These are phyloP conservation scores for Chalciporus pseudorubinellus DNA, from an alignment of 768 basidiomycete genomes.

Conservation along the genomic window DNA sequence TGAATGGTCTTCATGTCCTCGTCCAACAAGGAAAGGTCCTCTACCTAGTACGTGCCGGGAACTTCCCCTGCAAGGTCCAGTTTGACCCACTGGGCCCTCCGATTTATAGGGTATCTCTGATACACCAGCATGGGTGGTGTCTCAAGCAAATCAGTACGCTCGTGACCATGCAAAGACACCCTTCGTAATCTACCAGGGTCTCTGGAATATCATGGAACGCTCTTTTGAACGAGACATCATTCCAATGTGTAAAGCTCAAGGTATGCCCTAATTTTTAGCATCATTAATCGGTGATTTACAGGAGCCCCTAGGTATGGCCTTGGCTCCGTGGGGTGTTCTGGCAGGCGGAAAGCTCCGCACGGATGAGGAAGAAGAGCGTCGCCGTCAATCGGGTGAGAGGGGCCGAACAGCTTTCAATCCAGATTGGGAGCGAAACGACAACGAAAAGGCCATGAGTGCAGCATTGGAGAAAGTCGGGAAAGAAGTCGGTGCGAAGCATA, in stretches of 20 bases:
- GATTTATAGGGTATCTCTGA: conserved; percentile 33
- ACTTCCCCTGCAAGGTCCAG: too few species aligned
- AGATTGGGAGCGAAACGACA: conserved; percentile 36
- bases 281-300: conserved; percentile 9
- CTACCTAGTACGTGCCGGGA: conserved; percentile 30
- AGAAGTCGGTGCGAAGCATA: conserved; percentile 36
- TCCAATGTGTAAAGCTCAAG: conserved; percentile 34
- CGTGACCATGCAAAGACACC: conserved; percentile 46
- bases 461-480: conserved; percentile 40
- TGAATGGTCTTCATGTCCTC: conserved; percentile 43
- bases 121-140: conserved; percentile 49
- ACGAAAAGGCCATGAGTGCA: conserved; percentile 34
- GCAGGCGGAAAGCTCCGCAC: conserved; percentile 31
- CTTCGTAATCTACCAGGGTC: conserved; percentile 54
- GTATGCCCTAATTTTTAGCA: conserved; percentile 16
- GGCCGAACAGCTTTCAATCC: conserved; percentile 32
- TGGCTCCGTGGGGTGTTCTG: conserved; percentile 39
- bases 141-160: conserved; percentile 50
- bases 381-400: conserved; percentile 32
- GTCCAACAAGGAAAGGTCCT: conserved; percentile 44
- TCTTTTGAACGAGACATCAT: conserved; percentile 56
- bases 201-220: conserved; percentile 43
- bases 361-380: conserved; percentile 30
- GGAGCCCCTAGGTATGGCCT: conserved; percentile 20
- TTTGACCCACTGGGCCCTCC: too few species aligned